A percentile compares a stretch with the other conserved stretches of the same genome.
These are phyloP conservation scores for Viola pubescens DNA, from an alignment of 441 rosid genomes.

Conservation along the genomic window DNA sequence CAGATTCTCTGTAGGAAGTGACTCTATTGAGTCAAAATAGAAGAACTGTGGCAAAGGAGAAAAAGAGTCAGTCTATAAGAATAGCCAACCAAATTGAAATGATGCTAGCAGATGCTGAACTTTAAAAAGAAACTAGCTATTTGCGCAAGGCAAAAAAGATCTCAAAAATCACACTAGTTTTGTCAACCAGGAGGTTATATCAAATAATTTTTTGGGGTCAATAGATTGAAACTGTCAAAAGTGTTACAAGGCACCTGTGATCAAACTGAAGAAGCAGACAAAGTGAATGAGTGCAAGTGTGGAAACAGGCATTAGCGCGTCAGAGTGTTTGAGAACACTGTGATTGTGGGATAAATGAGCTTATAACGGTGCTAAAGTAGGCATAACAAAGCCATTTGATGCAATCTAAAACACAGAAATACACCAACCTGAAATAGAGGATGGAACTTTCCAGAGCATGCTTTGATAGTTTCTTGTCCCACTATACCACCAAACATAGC, in stretches of 20 bases:
- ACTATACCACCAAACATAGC: conserved; percentile 96
- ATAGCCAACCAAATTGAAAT: neutral
- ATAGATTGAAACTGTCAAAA: neutral
- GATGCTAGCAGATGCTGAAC: neutral
- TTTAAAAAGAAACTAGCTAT: neutral
- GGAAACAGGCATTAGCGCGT: too few relatives aligned
- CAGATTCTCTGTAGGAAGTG: conserved; percentile 61
- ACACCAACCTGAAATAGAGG: conserved; percentile 72
- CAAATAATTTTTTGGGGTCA: neutral
- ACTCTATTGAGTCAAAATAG: conserved; percentile 88
- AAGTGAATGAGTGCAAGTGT: neutral
- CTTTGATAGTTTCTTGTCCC: conserved; percentile 93
- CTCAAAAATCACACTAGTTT: neutral
- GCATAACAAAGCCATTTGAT: neutral
- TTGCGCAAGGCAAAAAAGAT: neutral
- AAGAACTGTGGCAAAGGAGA: conserved; percentile 53
- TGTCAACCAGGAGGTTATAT: neutral
- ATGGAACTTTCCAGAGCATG: conserved; percentile 94
- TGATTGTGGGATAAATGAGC: too few relatives aligned
- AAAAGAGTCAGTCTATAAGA: neutral
- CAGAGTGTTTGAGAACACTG: too few relatives aligned
- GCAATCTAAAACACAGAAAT: neutral
- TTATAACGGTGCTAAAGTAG: neutral
- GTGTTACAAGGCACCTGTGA: neutral
- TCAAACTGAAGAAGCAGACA: neutral